Evolutionary conservation across 2,329 filamentous ascomycete species (phyloP), one percentile per base, ranked within the genome.

Genomic region (Phialophora macrospora): DNA sequence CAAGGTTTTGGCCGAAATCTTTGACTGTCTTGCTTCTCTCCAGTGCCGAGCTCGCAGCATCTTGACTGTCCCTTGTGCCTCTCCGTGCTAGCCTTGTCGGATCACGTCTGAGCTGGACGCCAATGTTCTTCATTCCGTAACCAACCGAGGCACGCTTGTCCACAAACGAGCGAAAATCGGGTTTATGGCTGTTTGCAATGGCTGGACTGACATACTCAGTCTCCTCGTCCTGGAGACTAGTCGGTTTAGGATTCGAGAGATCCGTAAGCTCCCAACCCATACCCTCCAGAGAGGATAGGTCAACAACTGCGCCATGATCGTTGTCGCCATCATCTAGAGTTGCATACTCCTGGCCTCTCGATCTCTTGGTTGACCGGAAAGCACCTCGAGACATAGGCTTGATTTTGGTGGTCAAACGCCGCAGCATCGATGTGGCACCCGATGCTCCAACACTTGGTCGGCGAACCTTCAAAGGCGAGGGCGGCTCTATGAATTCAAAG

Each of bases 1-100:
- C 80, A 34, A 79, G 75, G 54, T 76, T 74, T 62, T 80, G 78
- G 2, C 78, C 80, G 44, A 77, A 74, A 30, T 76, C 70, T 6
- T 75, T 74, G 26, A 75, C 70, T 4, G 72, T 75, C 32, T 70
- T 70, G 61, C 62, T 65, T 55, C 71, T 64, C 26, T 67, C 65
- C 32, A 71, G 34, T 17, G 63, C 56, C 8, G 60, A 59, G 60
- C 63, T 65, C 20, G 26, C 28, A 38, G 55, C 65, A 20, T 51
- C 56, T 14, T 46, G 24, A 6, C 30, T n/a, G 9, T 28, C 64
- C 3, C 17, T 62, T 1, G 62, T 52, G 17, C 61, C 22, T 34
- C 63, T 60, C 49, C 67, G 59, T 11, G 54, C 62, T 5, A 66
- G 24, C 44, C 62, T 68, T 8, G 69, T 69, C 1, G 66, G 65